Evolutionary conservation across 1,139 yeast species (phyloP).

Genomic region (Hemisphaericaspora xylanilytica): DNA sequence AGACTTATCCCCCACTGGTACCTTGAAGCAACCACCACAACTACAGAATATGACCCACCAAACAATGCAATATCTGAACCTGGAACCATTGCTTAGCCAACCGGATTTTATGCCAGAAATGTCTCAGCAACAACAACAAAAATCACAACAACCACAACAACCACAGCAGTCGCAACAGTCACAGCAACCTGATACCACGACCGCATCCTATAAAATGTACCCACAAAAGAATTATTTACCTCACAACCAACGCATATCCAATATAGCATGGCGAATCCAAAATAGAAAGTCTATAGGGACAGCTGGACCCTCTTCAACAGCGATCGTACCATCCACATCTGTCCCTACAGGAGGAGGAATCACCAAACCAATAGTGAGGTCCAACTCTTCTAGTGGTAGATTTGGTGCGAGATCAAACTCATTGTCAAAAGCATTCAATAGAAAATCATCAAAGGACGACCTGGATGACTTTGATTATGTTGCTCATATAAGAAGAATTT

Average conservation of each 20-base stretch:
- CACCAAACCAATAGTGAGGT: constrained; percentile 10
- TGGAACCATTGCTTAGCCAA: constrained; percentile 6
- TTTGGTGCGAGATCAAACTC: constrained; percentile 11
- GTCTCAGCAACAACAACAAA: not conserved
- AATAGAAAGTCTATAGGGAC: constrained; percentile 26
- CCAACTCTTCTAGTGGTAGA: constrained; percentile 8
- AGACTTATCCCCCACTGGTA: not conserved
- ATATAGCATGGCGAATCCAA: constrained; percentile 49
- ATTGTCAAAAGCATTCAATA: constrained; percentile 4
- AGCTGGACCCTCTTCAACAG: not conserved
- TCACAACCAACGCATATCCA: constrained; percentile 42
- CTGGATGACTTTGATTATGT: constrained; percentile 48
- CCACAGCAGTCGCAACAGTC: not conserved
- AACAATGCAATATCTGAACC: constrained; percentile 6
- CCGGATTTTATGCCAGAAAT: constrained; percentile 1
- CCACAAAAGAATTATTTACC: constrained; percentile 43
- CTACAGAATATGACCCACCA: constrained; percentile 1
- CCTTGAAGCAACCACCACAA: constrained; percentile 1
- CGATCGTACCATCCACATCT: not conserved
- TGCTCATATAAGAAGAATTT: constrained; percentile 44
- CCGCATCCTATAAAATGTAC: constrained; percentile 33
- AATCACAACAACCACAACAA: not conserved
- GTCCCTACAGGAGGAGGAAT: constrained; percentile 6
- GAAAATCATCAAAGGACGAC: constrained; percentile 15
- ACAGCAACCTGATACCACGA: not conserved